Conservation (phyloP, 75 land plant species). For the Ceratopteris richardii region DNA sequence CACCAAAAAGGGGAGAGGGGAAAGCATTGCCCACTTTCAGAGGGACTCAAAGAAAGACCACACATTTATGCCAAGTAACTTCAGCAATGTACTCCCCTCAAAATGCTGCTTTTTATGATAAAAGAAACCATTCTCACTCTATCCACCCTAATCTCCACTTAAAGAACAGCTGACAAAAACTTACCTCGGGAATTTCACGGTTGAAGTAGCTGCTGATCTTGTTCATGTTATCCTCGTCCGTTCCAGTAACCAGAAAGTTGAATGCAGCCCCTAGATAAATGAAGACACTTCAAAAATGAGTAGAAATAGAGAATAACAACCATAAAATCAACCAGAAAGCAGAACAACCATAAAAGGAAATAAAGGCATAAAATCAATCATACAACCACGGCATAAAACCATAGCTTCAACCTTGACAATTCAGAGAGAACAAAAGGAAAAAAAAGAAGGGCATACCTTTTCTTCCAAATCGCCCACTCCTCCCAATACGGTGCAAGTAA, state of each 20-base stretch:
- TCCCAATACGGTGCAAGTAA: slow-evolving; percentile 75
- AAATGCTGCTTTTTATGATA: background rate
- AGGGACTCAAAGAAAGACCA: background rate
- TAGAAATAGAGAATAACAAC: background rate
- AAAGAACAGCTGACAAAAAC: slow-evolving; percentile 1
- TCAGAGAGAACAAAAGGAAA: background rate
- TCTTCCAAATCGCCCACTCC: slow-evolving; percentile 90
- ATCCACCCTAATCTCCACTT: background rate
- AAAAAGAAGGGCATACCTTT: slow-evolving; percentile 39
- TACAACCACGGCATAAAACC: background rate
- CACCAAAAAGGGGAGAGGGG: background rate
- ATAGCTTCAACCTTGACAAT: background rate
- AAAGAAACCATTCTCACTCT: slow-evolving; percentile 2
- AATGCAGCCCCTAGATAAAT: slow-evolving; percentile 68
- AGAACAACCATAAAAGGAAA: background rate
- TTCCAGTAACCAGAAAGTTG: slow-evolving; percentile 44
- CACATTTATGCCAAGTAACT: background rate
- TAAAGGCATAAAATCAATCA: background rate
- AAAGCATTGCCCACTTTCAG: background rate
- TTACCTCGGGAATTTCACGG: slow-evolving; percentile 52
- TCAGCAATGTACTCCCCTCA: background rate
- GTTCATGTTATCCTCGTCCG: slow-evolving; percentile 34
- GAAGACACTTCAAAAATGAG: background rate
- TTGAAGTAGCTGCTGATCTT: slow-evolving; percentile 57
- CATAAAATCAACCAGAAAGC: background rate